phyloP scores from a whole-genome alignment of 257 asterid genomes.

The Solanum sitiens region DNA sequence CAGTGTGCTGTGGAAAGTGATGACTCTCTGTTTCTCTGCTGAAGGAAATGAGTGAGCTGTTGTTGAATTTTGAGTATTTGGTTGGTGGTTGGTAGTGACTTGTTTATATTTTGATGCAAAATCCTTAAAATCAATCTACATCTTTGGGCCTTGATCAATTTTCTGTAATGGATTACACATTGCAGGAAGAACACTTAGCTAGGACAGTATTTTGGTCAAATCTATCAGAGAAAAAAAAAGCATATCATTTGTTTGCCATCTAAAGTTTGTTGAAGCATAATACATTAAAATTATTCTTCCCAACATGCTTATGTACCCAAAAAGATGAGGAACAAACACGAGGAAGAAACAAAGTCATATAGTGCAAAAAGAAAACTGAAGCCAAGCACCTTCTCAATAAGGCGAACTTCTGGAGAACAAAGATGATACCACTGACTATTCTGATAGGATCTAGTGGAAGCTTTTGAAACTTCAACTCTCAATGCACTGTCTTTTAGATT shows the following conservation, averaged over 20 bases:
- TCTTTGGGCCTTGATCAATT: background rate
- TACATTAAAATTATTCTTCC: background rate
- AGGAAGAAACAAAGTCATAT: background rate
- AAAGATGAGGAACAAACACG: background rate
- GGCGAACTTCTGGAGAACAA: background rate
- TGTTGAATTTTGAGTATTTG: background rate
- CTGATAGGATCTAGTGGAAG: background rate
- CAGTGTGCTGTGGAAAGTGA: slow-evolving; percentile 14
- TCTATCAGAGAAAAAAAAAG: background rate
- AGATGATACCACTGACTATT: background rate
- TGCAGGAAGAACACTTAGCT: background rate
- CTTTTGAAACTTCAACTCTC: slow-evolving; percentile 8
- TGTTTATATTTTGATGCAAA: background rate
- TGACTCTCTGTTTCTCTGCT: slow-evolving; percentile 15
- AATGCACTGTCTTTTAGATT: slow-evolving; percentile 47
- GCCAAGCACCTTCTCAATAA: background rate
- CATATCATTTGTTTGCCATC: background rate
- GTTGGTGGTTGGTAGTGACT: background rate
- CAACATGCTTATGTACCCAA: background rate
- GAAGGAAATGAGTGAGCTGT: background rate
- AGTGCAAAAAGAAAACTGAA: background rate
- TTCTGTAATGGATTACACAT: background rate
- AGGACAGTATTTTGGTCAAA: background rate
- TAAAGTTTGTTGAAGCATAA: background rate
- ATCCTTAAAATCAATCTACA: background rate